A percentile compares a stretch with the other conserved stretches of the same genome.
These are phyloP conservation scores for Epicoccum sorghinum DNA, from an alignment of 2,329 filamentous ascomycete species.

Conservation along the genomic window DNA sequence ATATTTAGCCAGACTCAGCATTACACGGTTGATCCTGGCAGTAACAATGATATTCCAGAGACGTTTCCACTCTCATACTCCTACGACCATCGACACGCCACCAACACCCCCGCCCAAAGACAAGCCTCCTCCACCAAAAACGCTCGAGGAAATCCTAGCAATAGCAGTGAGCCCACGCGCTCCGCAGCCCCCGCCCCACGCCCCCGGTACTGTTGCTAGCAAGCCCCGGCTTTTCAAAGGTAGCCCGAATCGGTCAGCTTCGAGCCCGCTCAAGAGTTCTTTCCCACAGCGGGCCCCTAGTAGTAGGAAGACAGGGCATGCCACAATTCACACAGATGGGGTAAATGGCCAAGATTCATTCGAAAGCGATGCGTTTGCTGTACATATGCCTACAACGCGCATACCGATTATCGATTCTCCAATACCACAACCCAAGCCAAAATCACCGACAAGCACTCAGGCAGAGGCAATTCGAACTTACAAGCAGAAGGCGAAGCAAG, in stretches of 20 bases:
- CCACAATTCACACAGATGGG: slow-evolving; percentile 37
- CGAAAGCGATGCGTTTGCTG: slow-evolving; percentile 43
- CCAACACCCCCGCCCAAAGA: slow-evolving; percentile 14
- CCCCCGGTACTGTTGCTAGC: slow-evolving; percentile 8
- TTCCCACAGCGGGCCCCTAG: slow-evolving; percentile 21
- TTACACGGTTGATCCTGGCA: background rate
- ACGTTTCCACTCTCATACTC: slow-evolving; percentile 10
- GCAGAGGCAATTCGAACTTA: slow-evolving; percentile 39
- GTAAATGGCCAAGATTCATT: slow-evolving; percentile 34
- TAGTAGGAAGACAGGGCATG: slow-evolving; percentile 33
- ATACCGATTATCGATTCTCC: slow-evolving; percentile 34
- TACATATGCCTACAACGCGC: slow-evolving; percentile 43
- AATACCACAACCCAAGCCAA: slow-evolving; percentile 20
- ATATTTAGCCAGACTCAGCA: too few relatives aligned
- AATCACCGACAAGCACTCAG: slow-evolving; percentile 26
- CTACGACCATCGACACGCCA: slow-evolving; percentile 6
- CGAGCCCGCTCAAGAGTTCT: slow-evolving; percentile 3
- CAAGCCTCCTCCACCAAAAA: slow-evolving; percentile 16
- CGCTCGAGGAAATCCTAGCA: slow-evolving; percentile 20
- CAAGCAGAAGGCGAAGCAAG: slow-evolving; percentile 34
- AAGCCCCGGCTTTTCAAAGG: background rate
- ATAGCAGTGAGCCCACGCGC: slow-evolving; percentile 18
- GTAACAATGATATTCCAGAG: slow-evolving; percentile 24
- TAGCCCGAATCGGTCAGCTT: slow-evolving; percentile 1
- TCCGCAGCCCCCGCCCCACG: slow-evolving; percentile 14